Evolutionary conservation across 371 early-diverging fungal genomes (phyloP).

Genomic region (Dinochytrium kinnereticum): DNA sequence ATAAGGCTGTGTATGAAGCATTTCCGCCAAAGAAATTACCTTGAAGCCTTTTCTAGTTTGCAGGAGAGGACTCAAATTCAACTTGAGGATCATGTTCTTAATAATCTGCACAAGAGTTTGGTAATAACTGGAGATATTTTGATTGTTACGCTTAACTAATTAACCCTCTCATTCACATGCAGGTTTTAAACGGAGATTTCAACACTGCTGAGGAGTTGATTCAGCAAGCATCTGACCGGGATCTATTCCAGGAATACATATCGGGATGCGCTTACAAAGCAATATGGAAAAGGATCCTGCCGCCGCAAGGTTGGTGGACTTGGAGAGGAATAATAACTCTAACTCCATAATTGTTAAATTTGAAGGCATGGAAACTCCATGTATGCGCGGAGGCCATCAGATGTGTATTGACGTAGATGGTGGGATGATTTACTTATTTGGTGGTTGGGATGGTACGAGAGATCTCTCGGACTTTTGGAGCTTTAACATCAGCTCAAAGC

Average conservation of each 20-base stretch:
- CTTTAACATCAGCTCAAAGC: slow-evolving; percentile 61
- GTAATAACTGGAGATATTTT: slow-evolving; percentile 31
- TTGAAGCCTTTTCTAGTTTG: slow-evolving; percentile 72
- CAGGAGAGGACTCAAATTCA: slow-evolving; percentile 64
- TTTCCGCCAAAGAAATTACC: slow-evolving; percentile 81
- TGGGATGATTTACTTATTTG: slow-evolving; percentile 85
- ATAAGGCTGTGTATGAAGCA: slow-evolving; percentile 86
- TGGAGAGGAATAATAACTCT: slow-evolving; percentile 8
- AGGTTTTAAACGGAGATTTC: slow-evolving; percentile 76
- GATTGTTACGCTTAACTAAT: too few species aligned
- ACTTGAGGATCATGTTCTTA: slow-evolving; percentile 81
- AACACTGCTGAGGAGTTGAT: slow-evolving; percentile 72
- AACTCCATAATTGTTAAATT: background rate
- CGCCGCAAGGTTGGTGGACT: slow-evolving; percentile 34
- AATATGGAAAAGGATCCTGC: slow-evolving; percentile 68
- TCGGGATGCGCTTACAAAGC: slow-evolving; percentile 69
- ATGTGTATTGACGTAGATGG: slow-evolving; percentile 86
- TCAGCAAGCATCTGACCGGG: slow-evolving; percentile 56
- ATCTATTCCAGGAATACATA: slow-evolving; percentile 76
- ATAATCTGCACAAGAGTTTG: slow-evolving; percentile 71
- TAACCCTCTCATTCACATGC: slow-evolving; percentile 14
- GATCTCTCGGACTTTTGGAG: slow-evolving; percentile 95
- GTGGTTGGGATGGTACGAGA: slow-evolving; percentile 93
- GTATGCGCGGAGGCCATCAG: slow-evolving; percentile 93
- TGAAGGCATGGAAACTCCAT: slow-evolving; percentile 37